Evolutionary conservation across 352 stramenopile genomes (phyloP).

Genomic region (Thraustotheca clavata): DNA sequence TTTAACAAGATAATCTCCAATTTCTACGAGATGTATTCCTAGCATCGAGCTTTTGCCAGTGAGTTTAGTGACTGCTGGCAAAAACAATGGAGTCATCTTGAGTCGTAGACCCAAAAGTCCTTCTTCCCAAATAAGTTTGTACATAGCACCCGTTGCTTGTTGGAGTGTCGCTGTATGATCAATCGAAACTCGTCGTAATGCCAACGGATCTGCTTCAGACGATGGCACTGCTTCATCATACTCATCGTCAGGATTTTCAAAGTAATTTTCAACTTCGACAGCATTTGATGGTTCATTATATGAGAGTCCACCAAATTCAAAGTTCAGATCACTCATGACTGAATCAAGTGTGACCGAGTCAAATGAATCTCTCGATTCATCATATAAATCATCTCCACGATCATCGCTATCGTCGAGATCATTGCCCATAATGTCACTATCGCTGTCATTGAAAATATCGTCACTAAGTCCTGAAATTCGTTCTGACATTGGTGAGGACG

Average conservation of each 20-base stretch:
- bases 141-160: constrained; percentile 51
- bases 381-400: constrained; percentile 34
- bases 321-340: constrained; percentile 20
- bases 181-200: constrained; percentile 49
- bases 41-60: constrained; percentile 79
- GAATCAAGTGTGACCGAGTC: constrained; percentile 18
- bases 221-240: constrained; percentile 4
- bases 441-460: constrained; percentile 30
- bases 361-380: constrained; percentile 36
- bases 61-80: constrained; percentile 76
- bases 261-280: constrained; percentile 34
- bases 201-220: constrained; percentile 17
- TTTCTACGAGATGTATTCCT: constrained; percentile 76
- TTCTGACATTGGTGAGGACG: constrained; percentile 20
- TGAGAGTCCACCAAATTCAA: constrained; percentile 26
- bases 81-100: constrained; percentile 74
- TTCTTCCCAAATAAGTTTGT: constrained; percentile 77
- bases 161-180: constrained; percentile 63
- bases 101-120: constrained; percentile 63
- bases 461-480: constrained; percentile 32
- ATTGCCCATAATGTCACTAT: constrained; percentile 33
- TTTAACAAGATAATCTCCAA: constrained; percentile 67
- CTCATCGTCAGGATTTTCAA: constrained; percentile 21
- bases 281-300: constrained; percentile 1
- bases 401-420: constrained; percentile 28